These are phyloP conservation scores for Colletotrichum cuscutae DNA, from an alignment of 2,329 filamentous ascomycete species.

Conservation along the genomic window DNA sequence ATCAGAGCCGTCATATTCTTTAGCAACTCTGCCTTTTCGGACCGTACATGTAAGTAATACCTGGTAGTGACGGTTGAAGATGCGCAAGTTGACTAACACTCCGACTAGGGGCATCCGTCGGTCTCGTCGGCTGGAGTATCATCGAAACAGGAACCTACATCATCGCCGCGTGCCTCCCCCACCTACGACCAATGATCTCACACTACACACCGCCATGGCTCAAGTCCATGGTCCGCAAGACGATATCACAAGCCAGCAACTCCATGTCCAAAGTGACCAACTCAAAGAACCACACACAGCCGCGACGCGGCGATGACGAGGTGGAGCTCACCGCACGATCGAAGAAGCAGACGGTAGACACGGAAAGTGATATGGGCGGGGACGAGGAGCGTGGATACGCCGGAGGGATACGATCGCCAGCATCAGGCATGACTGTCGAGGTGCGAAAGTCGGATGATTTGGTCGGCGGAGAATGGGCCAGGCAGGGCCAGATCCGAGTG, in stretches of 20 bases:
- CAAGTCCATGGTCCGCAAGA: conserved; percentile 28
- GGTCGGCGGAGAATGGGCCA: neutral
- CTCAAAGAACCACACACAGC: neutral
- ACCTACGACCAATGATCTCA: conserved; percentile 37
- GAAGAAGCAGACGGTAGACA: neutral
- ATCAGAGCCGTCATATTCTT: conserved; percentile 30
- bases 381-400: conserved; percentile 26
- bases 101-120: conserved; percentile 26
- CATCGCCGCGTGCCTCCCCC: conserved; percentile 40
- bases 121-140: conserved; percentile 32
- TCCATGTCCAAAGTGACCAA: conserved; percentile 13
- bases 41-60: conserved; percentile 21
- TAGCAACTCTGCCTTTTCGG: conserved; percentile 22
- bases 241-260: conserved; percentile 22
- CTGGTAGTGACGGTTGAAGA: neutral
- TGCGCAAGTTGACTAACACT: neutral
- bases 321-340: conserved; percentile 26
- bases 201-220: conserved; percentile 33
- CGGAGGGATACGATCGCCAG: neutral
- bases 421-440: conserved; percentile 14
- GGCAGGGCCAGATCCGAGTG: conserved; percentile 16
- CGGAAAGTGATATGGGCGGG: neutral
- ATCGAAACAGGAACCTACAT: conserved; percentile 36
- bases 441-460: conserved; percentile 26
- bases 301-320: conserved; percentile 15